Evolutionary conservation across 169 alveolate genomes (phyloP), one percentile per base, ranked within the genome.

Genomic region (Plasmodium billcollinsi): DNA sequence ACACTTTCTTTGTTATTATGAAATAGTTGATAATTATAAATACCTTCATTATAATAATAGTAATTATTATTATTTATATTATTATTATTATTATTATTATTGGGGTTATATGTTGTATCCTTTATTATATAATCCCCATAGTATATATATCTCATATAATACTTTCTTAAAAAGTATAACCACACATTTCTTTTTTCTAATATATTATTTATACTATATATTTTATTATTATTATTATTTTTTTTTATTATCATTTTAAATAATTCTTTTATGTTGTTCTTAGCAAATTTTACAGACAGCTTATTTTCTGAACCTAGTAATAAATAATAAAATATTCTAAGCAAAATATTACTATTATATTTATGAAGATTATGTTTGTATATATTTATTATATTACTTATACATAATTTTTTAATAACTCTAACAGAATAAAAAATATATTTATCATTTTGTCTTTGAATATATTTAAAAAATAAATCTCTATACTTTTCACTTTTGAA

Each of bases 401-500:
- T 78, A 59, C 89, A 43, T 29, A 78, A 65, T 24, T 66, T 59
- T 21, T 78, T 78, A 50, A 78, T 58, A 8, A 45, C n/a, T 50
- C 54, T 78, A n/a, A 29, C 15, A 2, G 69, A 80, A 24, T 7
- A 52, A 26, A 26, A 43, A 24, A 78, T 24, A 66, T 26, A 66
- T 11, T 50, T 33, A 8, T n/a, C 66, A 45, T 78, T 78, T 15
- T 50, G n/a, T 26, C 21, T 52, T 33, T 26, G 15, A 14, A 78
- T 18, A 29, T 67, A 78, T 9, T 8, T 50, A 24, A 78, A 70
- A 39, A 78, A 49, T 8, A 65, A 24, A 14, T 21, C 9, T 52
- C 47, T 78, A 9, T 43, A 33, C 43, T n/a, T 18, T 71, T 66
- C 14, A 18, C 54, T 43, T 8, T 67, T 78, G 14, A 78, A 3